Percentiles rank a stretch among this genome's conserved stretches.
Evolutionary conservation across 2,329 filamentous ascomycete species (phyloP).

Genomic region (Fusarium penzigii): DNA sequence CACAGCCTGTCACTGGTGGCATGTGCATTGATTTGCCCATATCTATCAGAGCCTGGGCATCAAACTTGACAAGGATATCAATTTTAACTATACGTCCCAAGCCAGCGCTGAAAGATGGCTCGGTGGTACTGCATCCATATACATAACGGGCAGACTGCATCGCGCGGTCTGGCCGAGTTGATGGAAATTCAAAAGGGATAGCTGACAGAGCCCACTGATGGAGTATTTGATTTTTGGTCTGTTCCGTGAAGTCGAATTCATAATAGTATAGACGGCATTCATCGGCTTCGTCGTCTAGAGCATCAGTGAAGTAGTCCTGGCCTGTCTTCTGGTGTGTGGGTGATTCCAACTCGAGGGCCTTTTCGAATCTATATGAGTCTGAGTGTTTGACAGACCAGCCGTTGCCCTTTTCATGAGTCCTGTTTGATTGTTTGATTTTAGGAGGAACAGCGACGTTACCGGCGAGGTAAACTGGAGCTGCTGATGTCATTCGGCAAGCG

Average conservation of each 20-base stretch:
- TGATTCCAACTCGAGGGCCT: constrained; percentile 2
- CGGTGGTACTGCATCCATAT: constrained; percentile 66
- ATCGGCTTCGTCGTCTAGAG: constrained; percentile 54
- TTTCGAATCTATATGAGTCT: background rate
- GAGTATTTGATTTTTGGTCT: constrained; percentile 42
- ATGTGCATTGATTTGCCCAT: constrained; percentile 49
- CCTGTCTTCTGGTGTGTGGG: accelerated
- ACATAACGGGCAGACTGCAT: constrained; percentile 63
- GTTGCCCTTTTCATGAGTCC: no score
- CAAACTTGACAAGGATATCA: constrained; percentile 64
- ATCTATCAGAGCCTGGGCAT: constrained; percentile 53
- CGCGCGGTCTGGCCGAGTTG: constrained; percentile 52
- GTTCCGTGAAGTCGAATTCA: constrained; percentile 50
- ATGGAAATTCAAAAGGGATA: constrained; percentile 70
- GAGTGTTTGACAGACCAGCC: no score
- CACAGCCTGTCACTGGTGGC: constrained; percentile 57
- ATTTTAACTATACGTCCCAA: constrained; percentile 68
- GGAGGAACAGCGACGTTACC: constrained; percentile 53
- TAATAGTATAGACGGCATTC: constrained; percentile 73
- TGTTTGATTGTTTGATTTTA: no score
- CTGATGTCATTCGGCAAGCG: constrained; percentile 66
- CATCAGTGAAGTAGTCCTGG: background rate
- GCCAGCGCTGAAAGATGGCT: constrained; percentile 57
- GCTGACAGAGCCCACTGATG: constrained; percentile 66
- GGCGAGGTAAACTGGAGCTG: constrained; percentile 63